Percentiles rank a stretch among this genome's conserved stretches.
These are phyloP conservation scores for Trichoderma sp. DNA, from an alignment of 2,329 filamentous ascomycete species.

Conservation along the genomic window DNA sequence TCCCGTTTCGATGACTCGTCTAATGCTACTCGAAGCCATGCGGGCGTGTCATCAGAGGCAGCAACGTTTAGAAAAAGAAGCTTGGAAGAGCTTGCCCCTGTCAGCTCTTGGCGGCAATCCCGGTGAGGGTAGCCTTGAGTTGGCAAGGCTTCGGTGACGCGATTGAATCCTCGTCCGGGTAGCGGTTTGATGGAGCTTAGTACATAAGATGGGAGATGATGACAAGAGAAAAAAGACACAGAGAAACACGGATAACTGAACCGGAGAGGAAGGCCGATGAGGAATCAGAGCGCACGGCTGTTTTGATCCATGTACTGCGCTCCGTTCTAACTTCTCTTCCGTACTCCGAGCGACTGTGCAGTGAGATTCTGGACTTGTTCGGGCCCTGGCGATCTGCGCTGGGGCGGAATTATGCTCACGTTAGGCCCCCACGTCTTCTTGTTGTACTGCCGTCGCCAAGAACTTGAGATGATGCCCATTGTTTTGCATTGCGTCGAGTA, in stretches of 20 bases:
- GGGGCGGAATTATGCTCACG: background rate
- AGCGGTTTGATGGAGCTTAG: background rate
- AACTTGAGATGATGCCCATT: background rate
- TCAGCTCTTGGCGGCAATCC: background rate
- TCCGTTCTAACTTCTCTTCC: background rate
- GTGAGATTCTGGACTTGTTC: slow-evolving; percentile 9
- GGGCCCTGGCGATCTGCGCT: slow-evolving; percentile 12
- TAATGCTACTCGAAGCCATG: background rate
- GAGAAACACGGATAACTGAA: background rate
- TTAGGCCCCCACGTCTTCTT: background rate
- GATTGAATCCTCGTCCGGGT: background rate
- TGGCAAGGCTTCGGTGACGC: background rate
- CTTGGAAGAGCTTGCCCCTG: background rate
- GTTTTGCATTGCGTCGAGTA: background rate
- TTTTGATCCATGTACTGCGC: background rate
- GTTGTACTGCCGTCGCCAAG: background rate
- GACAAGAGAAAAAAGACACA: background rate
- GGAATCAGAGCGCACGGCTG: background rate
- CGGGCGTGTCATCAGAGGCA: background rate
- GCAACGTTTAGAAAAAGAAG: background rate
- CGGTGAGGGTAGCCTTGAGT: background rate
- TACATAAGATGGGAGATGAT: background rate
- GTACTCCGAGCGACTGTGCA: background rate
- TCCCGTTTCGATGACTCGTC: background rate
- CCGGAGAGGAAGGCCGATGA: slow-evolving; percentile 3